Evolutionary conservation across 345 rosid genomes (phyloP).

Genomic region (Arabis alpina): DNA sequence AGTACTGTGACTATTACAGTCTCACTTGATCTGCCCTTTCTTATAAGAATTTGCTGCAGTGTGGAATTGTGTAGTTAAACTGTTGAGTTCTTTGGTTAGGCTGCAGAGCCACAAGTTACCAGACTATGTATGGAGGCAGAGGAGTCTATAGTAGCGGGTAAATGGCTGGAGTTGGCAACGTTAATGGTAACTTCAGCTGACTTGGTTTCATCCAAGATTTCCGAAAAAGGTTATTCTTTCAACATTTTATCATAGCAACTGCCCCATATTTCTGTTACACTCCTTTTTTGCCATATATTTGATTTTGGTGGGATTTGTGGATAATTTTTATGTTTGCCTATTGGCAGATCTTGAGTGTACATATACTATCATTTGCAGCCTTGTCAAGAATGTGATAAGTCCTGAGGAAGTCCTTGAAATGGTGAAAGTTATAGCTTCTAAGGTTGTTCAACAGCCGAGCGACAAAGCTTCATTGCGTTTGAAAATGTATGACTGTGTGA

Average conservation of each 20-base stretch:
- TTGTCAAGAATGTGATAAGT: constrained; percentile 64
- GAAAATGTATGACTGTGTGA: constrained; percentile 63
- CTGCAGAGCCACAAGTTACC: constrained; percentile 70
- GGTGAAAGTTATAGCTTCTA: constrained; percentile 70
- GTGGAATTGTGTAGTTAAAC: neutral
- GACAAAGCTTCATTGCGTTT: constrained; percentile 88
- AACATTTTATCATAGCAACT: neutral
- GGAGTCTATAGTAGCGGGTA: constrained; percentile 58
- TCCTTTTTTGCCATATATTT: constrained; percentile 2
- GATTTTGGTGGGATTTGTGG: neutral
- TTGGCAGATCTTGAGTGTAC: constrained; percentile 87
- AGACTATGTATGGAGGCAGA: constrained; percentile 85
- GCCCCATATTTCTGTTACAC: neutral
- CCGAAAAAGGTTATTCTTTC: constrained; percentile 76
- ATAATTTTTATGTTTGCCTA: constrained; percentile 4
- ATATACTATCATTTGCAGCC: constrained; percentile 92
- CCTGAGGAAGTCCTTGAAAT: constrained; percentile 73
- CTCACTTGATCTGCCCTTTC: neutral
- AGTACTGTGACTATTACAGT: neutral
- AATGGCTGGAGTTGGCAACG: constrained; percentile 82
- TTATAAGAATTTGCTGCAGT: neutral
- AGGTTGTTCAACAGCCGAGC: constrained; percentile 76
- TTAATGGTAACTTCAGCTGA: constrained; percentile 96
- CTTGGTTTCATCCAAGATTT: constrained; percentile 77
- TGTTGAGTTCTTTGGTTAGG: constrained; percentile 46